Percentiles rank a stretch among this genome's conserved stretches.
Conservation (phyloP, 306 rosid genomes). For the Begonia peltatifolia region DNA sequence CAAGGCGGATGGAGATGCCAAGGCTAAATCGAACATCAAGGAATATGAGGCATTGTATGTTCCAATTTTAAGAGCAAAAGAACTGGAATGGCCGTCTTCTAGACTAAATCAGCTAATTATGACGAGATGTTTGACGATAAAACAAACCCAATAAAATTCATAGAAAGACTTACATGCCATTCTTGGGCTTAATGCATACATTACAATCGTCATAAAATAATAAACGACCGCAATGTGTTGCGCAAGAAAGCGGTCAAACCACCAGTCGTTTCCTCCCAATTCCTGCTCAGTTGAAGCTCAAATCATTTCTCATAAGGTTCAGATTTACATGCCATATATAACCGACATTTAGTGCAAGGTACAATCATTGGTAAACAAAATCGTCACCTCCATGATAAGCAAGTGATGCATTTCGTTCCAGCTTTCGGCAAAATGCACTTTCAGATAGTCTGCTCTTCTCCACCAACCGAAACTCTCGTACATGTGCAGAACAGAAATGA, state of each 20-base stretch:
- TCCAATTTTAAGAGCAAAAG: too few relatives aligned
- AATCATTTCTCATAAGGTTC: too few relatives aligned
- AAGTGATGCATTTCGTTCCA: conserved; percentile 99
- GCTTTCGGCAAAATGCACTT: conserved; percentile 99
- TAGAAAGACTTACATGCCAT: conserved; percentile 77
- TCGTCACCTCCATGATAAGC: conserved; percentile 75
- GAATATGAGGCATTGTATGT: too few relatives aligned
- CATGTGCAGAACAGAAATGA: conserved; percentile 89
- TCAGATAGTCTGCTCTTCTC: conserved; percentile 90
- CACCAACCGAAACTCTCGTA: conserved; percentile 99
- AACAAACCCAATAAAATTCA: not conserved
- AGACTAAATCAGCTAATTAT: too few relatives aligned
- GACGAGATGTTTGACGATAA: too few relatives aligned
- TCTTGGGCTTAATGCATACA: conserved; percentile 83
- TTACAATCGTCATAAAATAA: conserved; percentile 66
- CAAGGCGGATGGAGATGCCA: too few relatives aligned
- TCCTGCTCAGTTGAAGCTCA: conserved; percentile 35
- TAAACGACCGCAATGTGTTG: conserved; percentile 77
- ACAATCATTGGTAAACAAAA: too few relatives aligned
- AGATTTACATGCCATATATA: too few relatives aligned
- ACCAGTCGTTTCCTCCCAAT: conserved; percentile 86
- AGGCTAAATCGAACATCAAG: too few relatives aligned
- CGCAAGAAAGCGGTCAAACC: conserved; percentile 98
- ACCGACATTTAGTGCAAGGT: too few relatives aligned
- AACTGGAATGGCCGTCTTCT: too few relatives aligned